Evolutionary conservation across 2,329 filamentous ascomycete genomes (phyloP).

Genomic region (Diaporthe amygdali): DNA sequence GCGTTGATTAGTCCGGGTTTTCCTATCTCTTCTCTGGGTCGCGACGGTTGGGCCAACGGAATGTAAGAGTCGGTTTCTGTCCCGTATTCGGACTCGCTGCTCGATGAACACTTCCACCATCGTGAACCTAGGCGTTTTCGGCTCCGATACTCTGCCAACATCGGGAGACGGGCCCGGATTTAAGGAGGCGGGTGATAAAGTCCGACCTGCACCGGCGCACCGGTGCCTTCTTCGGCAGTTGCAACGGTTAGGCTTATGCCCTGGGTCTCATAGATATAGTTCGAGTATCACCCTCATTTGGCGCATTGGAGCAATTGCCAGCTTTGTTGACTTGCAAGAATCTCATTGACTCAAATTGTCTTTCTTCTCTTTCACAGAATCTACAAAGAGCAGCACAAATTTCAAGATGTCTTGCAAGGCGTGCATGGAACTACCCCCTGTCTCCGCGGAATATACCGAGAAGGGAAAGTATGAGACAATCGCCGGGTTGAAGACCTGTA

Average conservation of each 20-base stretch:
- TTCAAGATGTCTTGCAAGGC: conserved; percentile 31
- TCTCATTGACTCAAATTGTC: neutral
- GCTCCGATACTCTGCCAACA: neutral
- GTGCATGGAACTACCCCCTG: conserved; percentile 42
- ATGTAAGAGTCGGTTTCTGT: neutral
- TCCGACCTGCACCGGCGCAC: neutral
- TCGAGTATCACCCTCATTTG: neutral
- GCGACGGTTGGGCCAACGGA: neutral
- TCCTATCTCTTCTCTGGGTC: neutral
- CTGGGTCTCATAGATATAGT: neutral
- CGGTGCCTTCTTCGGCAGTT: conserved; percentile 10
- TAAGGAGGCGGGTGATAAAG: neutral
- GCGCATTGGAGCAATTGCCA: neutral
- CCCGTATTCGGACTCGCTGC: neutral
- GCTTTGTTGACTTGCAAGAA: no score
- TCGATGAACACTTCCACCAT: neutral
- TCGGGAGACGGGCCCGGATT: neutral
- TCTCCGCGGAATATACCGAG: conserved; percentile 43
- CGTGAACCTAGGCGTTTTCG: neutral
- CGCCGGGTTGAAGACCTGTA: conserved; percentile 48
- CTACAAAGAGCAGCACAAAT: neutral
- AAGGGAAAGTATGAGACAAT: conserved; percentile 47
- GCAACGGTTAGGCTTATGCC: neutral
- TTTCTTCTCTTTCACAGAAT: no score
- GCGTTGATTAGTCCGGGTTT: neutral